Evolutionary conservation across 768 basidiomycete species (phyloP), one percentile per base, ranked within the genome.

Genomic region (Naganishia antarctica): DNA sequence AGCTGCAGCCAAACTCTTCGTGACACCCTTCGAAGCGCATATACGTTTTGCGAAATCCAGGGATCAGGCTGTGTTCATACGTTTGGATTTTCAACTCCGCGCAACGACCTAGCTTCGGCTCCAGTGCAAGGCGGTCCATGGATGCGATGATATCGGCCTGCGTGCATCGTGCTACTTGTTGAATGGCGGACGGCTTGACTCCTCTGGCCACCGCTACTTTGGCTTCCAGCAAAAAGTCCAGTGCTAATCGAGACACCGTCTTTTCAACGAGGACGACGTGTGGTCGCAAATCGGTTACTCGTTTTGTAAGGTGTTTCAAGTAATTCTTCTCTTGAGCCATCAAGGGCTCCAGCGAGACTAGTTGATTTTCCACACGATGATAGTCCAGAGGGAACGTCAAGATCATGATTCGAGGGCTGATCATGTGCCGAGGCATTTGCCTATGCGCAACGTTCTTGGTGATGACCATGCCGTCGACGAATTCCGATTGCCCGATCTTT

Each of bases 381-480:
- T 94, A 98, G 74, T 98, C 96, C 47, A 81, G 71, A 0, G 93
- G 92, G 69, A 97, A 94, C 1, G 93, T 93, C 61, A 97, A 86
- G 23, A 97, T 83, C 92, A 98, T 96, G 70, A 99, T 84, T 16
- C 93, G 86, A 1, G 96, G 92, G 71, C 92, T 91, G 49, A 83
- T 82, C 67, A 91, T 84, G 23, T 81, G 81, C 53, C 91, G 83
- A 21, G 88, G 82, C 94, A 99, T 97, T 68, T 86, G 84, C 78
- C 97, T 97, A 78, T 98, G 93, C 1, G 92, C 90, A 9, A 98
- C 87, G 71, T 97, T 97, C 82, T 99, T 98, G 18, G 94, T 93
- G 71, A 97, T 96, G 63, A 98, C 91, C 4, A 88, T 90, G 13
- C 96, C 96, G 61, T 91, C 89, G 47, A 99, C 90, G 74, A 92